phyloP scores from a whole-genome alignment of 2,329 filamentous ascomycete genomes.

The Aphanocladium album region DNA sequence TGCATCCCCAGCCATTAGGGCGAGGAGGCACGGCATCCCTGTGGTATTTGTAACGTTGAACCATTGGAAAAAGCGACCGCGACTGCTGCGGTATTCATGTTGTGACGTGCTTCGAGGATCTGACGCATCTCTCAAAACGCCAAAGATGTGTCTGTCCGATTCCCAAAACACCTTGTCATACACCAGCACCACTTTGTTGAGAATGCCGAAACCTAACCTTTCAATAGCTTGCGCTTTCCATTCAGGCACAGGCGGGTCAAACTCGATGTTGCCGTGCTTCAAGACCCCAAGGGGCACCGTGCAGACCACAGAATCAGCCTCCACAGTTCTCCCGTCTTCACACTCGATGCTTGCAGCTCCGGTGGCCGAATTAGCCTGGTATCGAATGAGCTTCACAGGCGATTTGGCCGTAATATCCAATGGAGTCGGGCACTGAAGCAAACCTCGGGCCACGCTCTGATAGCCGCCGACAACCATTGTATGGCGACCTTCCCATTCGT shows the following conservation, averaged over 20 bases:
- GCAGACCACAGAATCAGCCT: slow-evolving; percentile 87
- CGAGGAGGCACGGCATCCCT: slow-evolving; percentile 81
- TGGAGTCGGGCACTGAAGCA: slow-evolving; percentile 70
- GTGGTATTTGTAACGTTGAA: slow-evolving; percentile 92
- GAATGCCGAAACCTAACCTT: slow-evolving; percentile 82
- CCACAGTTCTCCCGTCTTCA: slow-evolving; percentile 68
- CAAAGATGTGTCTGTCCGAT: slow-evolving; percentile 83
- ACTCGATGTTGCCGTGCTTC: slow-evolving; percentile 76
- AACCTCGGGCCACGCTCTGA: slow-evolving; percentile 82
- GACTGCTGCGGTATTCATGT: slow-evolving; percentile 68
- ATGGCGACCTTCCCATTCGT: slow-evolving; percentile 94
- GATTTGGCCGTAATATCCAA: slow-evolving; percentile 73
- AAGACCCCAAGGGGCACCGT: slow-evolving; percentile 88
- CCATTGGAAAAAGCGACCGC: slow-evolving; percentile 96
- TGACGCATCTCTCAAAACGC: slow-evolving; percentile 71
- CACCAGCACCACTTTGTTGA: slow-evolving; percentile 93
- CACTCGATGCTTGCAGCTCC: slow-evolving; percentile 62
- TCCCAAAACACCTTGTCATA: slow-evolving; percentile 93
- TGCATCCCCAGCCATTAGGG: slow-evolving; percentile 92
- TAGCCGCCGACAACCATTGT: slow-evolving; percentile 93
- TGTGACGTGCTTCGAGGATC: slow-evolving; percentile 68
- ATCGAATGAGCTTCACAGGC: slow-evolving; percentile 65
- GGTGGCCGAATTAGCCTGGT: slow-evolving; percentile 45
- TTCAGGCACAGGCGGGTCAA: slow-evolving; percentile 81
- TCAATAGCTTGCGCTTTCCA: slow-evolving; percentile 80